Percentiles rank a stretch among this genome's conserved stretches.
phyloP scores from a whole-genome alignment of 2,329 filamentous ascomycete species.

The Fusarium hostae region DNA sequence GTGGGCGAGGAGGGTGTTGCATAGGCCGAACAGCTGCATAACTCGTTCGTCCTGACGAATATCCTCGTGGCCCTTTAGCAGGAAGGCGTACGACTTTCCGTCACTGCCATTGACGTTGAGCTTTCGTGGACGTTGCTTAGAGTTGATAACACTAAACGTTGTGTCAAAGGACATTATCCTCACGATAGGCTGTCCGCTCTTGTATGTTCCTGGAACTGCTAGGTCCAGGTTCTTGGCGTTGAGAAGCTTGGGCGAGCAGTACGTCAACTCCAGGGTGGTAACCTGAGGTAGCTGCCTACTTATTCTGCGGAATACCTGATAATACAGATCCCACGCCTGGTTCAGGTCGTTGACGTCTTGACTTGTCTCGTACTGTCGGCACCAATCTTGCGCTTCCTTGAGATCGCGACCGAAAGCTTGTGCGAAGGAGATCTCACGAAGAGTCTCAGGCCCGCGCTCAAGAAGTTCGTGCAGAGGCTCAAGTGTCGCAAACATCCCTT shows the following conservation, averaged over 20 bases:
- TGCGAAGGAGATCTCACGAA: slow-evolving; percentile 95
- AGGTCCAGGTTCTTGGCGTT: slow-evolving; percentile 87
- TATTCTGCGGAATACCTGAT: slow-evolving; percentile 97
- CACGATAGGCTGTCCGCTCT: slow-evolving; percentile 80
- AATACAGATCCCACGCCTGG: slow-evolving; percentile 99
- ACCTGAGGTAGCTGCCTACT: slow-evolving; percentile 92
- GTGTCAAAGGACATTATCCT: slow-evolving; percentile 90
- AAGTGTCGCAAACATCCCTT: slow-evolving; percentile 94
- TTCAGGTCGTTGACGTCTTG: slow-evolving; percentile 94
- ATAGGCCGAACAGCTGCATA: slow-evolving; percentile 98
- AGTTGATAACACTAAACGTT: slow-evolving; percentile 91
- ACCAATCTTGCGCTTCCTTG: slow-evolving; percentile 95
- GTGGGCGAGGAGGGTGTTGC: slow-evolving; percentile 92
- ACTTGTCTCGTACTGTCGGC: slow-evolving; percentile 88
- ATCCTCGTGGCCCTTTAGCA: slow-evolving; percentile 98
- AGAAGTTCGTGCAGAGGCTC: slow-evolving; percentile 92
- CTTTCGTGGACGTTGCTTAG: slow-evolving; percentile 94
- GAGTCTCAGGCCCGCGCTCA: slow-evolving; percentile 89
- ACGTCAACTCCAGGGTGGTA: slow-evolving; percentile 91
- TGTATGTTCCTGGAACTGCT: slow-evolving; percentile 95
- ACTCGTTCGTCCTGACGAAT: slow-evolving; percentile 98
- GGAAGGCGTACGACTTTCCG: slow-evolving; percentile 85
- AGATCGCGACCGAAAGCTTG: slow-evolving; percentile 97
- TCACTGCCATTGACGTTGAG: slow-evolving; percentile 90
- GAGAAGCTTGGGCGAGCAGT: slow-evolving; percentile 94